These are phyloP conservation scores for Magnusiomyces ingens DNA, from an alignment of 1,139 yeast species.

Conservation along the genomic window DNA sequence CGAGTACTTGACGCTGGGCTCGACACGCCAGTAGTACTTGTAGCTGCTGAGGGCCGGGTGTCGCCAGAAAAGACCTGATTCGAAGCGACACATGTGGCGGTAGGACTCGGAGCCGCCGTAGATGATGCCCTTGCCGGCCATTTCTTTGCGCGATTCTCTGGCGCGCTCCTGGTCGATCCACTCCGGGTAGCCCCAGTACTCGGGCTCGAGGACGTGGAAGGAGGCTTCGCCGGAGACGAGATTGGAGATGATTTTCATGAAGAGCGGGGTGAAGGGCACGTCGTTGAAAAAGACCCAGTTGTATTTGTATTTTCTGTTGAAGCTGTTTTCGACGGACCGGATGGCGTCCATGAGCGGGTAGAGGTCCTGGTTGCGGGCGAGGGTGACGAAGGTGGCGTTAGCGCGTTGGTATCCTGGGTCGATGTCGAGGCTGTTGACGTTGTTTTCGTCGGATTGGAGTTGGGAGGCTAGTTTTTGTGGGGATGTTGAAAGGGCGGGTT, in stretches of 20 bases:
- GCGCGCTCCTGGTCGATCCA: constrained; percentile 40
- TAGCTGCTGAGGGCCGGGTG: constrained; percentile 60
- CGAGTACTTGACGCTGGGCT: constrained; percentile 78
- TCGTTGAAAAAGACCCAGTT: constrained; percentile 81
- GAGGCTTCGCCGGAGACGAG: constrained; percentile 81
- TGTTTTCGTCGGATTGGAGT: too few species aligned
- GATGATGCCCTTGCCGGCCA: constrained; percentile 54
- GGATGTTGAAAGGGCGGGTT: too few species aligned
- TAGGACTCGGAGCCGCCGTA: constrained; percentile 77
- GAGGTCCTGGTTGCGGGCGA: constrained; percentile 63
- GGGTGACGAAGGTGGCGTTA: constrained; percentile 63
- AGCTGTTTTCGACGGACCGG: constrained; percentile 56
- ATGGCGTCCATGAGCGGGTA: constrained; percentile 58
- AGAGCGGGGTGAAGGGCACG: constrained; percentile 51
- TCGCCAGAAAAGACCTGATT: constrained; percentile 74
- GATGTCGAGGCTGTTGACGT: too few species aligned
- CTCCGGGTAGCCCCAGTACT: constrained; percentile 63
- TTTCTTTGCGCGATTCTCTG: constrained; percentile 45
- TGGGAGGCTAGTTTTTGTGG: too few species aligned
- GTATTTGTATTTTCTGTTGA: constrained; percentile 63
- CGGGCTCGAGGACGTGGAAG: constrained; percentile 61
- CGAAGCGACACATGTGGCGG: constrained; percentile 76
- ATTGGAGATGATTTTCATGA: constrained; percentile 53
- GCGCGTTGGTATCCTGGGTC: constrained; percentile 26
- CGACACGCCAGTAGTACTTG: constrained; percentile 91